Evolutionary conservation across 345 rosid genomes (phyloP).

Genomic region (Salix koriyanagi): DNA sequence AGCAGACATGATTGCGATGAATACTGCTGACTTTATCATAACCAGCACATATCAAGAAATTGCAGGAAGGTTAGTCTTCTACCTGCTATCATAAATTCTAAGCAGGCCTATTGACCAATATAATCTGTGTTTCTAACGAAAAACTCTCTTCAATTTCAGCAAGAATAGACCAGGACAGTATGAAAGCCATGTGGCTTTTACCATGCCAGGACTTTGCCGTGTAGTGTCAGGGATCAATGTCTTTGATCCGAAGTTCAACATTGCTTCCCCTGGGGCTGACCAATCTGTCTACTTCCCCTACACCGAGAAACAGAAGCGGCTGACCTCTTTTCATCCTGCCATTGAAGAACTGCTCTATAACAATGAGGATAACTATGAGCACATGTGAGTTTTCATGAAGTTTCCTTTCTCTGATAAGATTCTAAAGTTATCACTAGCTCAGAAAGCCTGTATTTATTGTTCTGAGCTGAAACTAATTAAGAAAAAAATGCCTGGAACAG

Average conservation of each 20-base stretch:
- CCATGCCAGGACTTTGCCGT: constrained; percentile 88
- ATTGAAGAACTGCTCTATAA: constrained; percentile 71
- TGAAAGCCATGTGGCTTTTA: constrained; percentile 75
- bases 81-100: constrained; percentile 1
- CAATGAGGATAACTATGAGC: constrained; percentile 59
- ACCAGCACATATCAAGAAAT: constrained; percentile 95
- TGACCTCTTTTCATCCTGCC: constrained; percentile 57
- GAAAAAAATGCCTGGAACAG: constrained; percentile 32
- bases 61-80: constrained; percentile 67
- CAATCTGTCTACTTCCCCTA: constrained; percentile 89
- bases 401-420: not conserved
- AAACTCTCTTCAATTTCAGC: constrained; percentile 33
- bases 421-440: not conserved
- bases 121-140: not conserved
- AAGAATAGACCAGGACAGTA: constrained; percentile 80
- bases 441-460: not conserved
- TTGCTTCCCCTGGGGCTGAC: constrained; percentile 93
- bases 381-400: constrained; percentile 47
- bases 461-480: not conserved
- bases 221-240: constrained; percentile 87
- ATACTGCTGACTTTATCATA: constrained; percentile 73
- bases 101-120: not conserved
- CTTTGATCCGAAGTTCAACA: constrained; percentile 90
- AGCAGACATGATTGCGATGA: constrained; percentile 85
- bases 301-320: constrained; percentile 47